Base-by-base conservation (phyloP, 2,329 filamentous ascomycete species). In the Beauveria australis region DNA sequence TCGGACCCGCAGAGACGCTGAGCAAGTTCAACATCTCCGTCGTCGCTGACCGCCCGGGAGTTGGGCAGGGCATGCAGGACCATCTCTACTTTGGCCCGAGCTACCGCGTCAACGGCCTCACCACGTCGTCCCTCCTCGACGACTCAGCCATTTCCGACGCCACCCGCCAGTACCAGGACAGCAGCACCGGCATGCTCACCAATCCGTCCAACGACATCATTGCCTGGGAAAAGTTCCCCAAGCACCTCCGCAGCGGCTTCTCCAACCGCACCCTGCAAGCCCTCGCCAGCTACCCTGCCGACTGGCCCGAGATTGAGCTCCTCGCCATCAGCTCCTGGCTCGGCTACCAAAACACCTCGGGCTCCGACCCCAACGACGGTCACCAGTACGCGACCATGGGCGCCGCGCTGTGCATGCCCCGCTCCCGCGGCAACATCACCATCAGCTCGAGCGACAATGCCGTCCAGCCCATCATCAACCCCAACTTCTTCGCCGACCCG, bases 1-100 rank as follows among this genome's bases (percentile, higher is more conserved):
- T 76, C 53, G 75, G 74, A 24, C 65, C 70, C 2, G 67, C 64
- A 18, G 63, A 54, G 1, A 69, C 73, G 54, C 67, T 74, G 22
- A 63, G 66, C 24, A 56, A 60, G 47, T 63, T 79, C 65, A 69
- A 73, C 24, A 84, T 86, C 60, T 70, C 75, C 1, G 75, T 83
- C 9, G 65, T 83, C 48, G 70, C 74, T 1, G 76, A 86, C 64
- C 73, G 82, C 2, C 80, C 83, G 5, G 89, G 88, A 5, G 96
- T 96, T 70, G 85, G 90, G 33, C 78, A 90, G 64, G 86, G 89
- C 72, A 77, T 96, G 12, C 83, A 92, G 62, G 85, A 81, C 1
- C 95, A 91, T 0, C 74, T 94, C 26, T 81, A 90, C 54, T 78
- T 65, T 72, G 76, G 53, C 69, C 69, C 44, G 64, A 74, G 26